Evolutionary conservation across 1,284 basidiomycete genomes (phyloP), one percentile per base, ranked within the genome.

Genomic region (Stygiomarasmius scandens): DNA sequence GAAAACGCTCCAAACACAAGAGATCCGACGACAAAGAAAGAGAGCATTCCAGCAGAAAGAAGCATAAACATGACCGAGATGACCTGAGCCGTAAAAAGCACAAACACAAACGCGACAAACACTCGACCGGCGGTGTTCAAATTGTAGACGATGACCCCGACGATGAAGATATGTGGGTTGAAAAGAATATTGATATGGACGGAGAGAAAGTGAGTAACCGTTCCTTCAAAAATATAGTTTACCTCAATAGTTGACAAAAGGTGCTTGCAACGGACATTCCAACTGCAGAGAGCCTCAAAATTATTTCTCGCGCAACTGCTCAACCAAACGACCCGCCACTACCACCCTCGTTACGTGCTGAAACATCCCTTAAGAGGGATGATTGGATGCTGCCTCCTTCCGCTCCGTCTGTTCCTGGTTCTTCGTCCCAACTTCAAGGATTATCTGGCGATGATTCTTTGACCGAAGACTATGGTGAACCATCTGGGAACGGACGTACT

Each of bases 121-220:
- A 70, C 45, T 50, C 48, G 11, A 20, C 32, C 11, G 38, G 54
- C 9, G n/a, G n/a, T n/a, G 61, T 81, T 52, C 69, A 74, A 41
- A 82, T 89, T 24, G 81, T 87, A 1, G 89, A 89, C 63, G 88
- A 90, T 57, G 86, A 90, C 67, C 78, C 80, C 3, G 66, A 72
- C 63, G 87, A 86, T 62, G 81, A 86, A 29, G 86, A 85, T 53
- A 83, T 92, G 77, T 95, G 93, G 93, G 82, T 90, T 3, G 92
- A 95, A 74, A 93, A 93, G 78, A 90, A 92, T 64, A 86, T 93
- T 47, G 87, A 89, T 67, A 85, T 87, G 74, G 87, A 87, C 47
- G 86, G 88, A 16, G 85, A 90, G 72, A 73, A 75, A 65, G 92
- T 92, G 66, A 66, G 83, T 77, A n/a, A 12, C 24, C 43, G 49